Evolutionary conservation across 176 grass and related monocot species (phyloP), one percentile per base, ranked within the genome.

Genomic region (Rhynchospora tenuis): DNA sequence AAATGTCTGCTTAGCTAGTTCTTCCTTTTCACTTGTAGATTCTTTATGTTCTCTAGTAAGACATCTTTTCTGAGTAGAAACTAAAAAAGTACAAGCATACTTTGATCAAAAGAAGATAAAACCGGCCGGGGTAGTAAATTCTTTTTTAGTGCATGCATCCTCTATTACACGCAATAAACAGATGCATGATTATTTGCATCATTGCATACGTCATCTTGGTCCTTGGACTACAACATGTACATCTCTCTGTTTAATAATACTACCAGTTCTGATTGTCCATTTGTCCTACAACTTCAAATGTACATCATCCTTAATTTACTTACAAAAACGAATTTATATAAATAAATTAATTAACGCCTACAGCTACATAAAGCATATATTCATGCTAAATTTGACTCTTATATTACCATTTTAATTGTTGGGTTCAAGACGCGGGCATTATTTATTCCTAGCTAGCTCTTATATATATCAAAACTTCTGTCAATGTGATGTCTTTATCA

Each of bases 21-120:
- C 50, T 73, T 50, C 33, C n/a, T 51, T 73, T 51, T 51, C 22
- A 50, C 22, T 74, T 52, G 46, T 26, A 74, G 71, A 74, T 74
- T 74, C 71, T 24, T 52, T 74, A 1, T 74, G 71, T 74, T 74
- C 23, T 52, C 71, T 74, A 52, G 44, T 74, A 74, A 74, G 52
- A 69, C n/a, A 12, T 26, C 6, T 68, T 68, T 68, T 51, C 71
- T 54, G 50, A 28, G 22, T 74, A 74, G 27, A 51, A 27, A 3
- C 16, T 52, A n/a, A 44, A 16, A 43, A 27, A 51, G 6, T 52
- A 74, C 15, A 47, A 0, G 12, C 23, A 10, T 50, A 50, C 43
- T 74, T 74, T 74, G 11, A 13, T 16, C 6, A 52, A 52, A 74
- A 74, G 28, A 47, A 74, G 20, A 52, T 16, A 50, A 74, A 5